A percentile compares a stretch with the other conserved stretches of the same genome.
Conservation (phyloP, 176 grass and related monocot genomes). For the Cymbopogon citratus region DNA sequence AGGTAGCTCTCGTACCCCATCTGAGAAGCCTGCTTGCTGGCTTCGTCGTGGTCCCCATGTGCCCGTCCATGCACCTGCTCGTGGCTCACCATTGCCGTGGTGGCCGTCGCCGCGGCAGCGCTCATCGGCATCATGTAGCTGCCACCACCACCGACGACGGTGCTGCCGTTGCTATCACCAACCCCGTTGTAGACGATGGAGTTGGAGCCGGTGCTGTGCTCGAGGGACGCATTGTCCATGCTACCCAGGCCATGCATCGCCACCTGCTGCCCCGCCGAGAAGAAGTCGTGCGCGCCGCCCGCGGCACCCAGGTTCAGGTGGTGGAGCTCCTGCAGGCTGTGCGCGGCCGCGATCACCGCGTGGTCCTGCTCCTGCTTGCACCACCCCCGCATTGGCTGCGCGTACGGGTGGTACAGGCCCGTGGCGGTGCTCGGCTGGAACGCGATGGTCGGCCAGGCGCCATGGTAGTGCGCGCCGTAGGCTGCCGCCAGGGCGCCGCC, state of each 20-base stretch:
- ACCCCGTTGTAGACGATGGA: constrained; percentile 52
- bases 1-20: constrained; percentile 35
- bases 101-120: background rate
- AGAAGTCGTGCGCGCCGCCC: constrained; percentile 50
- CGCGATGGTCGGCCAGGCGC: constrained; percentile 57
- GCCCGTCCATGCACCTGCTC: constrained; percentile 8
- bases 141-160: background rate
- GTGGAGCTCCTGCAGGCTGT: constrained; percentile 61
- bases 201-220: constrained; percentile 72
- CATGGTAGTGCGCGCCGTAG: constrained; percentile 26
- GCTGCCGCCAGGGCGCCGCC: background rate
- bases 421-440: constrained; percentile 27
- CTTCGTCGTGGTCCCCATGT: constrained; percentile 28
- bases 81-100: constrained; percentile 16
- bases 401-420: constrained; percentile 46
- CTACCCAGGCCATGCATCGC: constrained; percentile 33
- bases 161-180: constrained; percentile 15
- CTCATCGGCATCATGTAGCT: constrained; percentile 51
- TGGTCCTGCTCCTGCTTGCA: constrained; percentile 75
- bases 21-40: constrained; percentile 27
- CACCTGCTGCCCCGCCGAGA: constrained; percentile 24
- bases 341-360: constrained; percentile 53
- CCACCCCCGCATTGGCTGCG: constrained; percentile 43
- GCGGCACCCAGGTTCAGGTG: constrained; percentile 38
- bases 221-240: constrained; percentile 48